A percentile compares a stretch with the other conserved stretches of the same genome.
Evolutionary conservation across 1,284 basidiomycete genomes (phyloP).

Genomic region (Malassezia restricta): DNA sequence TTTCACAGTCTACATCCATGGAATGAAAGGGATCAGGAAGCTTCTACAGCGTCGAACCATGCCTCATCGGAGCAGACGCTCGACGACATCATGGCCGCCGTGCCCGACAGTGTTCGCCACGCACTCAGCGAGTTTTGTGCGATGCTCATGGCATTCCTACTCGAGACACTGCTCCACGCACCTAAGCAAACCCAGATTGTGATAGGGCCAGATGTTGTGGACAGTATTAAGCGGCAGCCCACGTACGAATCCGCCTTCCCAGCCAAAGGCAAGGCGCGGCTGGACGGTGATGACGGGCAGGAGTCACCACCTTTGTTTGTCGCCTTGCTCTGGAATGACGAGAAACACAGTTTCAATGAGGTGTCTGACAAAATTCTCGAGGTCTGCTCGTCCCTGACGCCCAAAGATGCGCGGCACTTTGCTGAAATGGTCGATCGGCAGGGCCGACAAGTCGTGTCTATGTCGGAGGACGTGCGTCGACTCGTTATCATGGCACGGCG

Average conservation of each 20-base stretch:
- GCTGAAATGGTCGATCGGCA: slow-evolving; percentile 62
- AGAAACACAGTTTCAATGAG: slow-evolving; percentile 87
- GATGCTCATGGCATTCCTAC: slow-evolving; percentile 68
- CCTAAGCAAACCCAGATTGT: slow-evolving; percentile 61
- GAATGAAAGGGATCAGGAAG: not conserved
- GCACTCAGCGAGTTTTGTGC: slow-evolving; percentile 62
- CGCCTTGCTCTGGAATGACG: slow-evolving; percentile 88
- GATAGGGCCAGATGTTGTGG: slow-evolving; percentile 49
- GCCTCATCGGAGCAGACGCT: not conserved
- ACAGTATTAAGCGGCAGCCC: slow-evolving; percentile 59
- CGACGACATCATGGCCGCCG: slow-evolving; percentile 26
- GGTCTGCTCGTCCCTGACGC: slow-evolving; percentile 32
- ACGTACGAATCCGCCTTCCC: slow-evolving; percentile 51
- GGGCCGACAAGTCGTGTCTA: slow-evolving; percentile 74
- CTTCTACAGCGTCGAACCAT: not conserved
- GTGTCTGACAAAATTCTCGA: slow-evolving; percentile 49
- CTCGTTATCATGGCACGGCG: slow-evolving; percentile 68
- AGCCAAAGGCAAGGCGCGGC: slow-evolving; percentile 17
- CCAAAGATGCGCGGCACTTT: slow-evolving; percentile 50
- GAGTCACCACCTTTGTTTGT: slow-evolving; percentile 53
- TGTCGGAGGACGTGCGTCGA: slow-evolving; percentile 57
- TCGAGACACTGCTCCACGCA: slow-evolving; percentile 72
- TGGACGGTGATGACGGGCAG: slow-evolving; percentile 10
- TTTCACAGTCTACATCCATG: slow-evolving; percentile 25
- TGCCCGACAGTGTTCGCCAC: slow-evolving; percentile 54